Conservation (phyloP, 2,329 filamentous ascomycete genomes). For the Fusarium sp. region DNA sequence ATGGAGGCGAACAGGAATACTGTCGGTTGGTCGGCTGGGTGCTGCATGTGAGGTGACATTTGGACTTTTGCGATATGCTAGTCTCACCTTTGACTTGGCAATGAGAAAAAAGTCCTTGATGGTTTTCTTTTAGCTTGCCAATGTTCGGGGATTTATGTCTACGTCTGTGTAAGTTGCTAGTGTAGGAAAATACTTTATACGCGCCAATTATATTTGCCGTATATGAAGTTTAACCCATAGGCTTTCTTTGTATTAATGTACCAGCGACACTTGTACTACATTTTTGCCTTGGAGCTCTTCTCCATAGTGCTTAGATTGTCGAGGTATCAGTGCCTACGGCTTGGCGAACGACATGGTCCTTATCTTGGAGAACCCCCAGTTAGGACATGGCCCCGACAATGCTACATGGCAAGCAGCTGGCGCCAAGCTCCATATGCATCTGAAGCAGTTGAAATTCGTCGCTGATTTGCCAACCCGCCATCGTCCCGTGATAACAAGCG, state of each 20-base stretch:
- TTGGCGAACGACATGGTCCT: conserved; percentile 18
- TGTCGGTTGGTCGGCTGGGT: conserved; percentile 8
- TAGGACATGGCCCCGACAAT: conserved; percentile 32
- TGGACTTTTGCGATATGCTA: conserved; percentile 24
- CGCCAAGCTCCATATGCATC: conserved; percentile 26
- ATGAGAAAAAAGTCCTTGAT: conserved; percentile 11
- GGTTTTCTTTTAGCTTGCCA: conserved; percentile 10
- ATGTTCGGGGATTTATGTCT: conserved; percentile 18
- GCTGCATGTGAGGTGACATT: neutral
- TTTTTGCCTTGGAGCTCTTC: neutral
- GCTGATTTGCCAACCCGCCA: conserved; percentile 23
- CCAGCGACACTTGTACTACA: neutral
- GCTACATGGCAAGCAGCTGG: conserved; percentile 5
- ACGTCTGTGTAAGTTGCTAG: conserved; percentile 2
- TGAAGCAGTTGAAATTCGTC: conserved; percentile 1
- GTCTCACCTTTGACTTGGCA: conserved; percentile 20
- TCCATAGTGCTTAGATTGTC: neutral
- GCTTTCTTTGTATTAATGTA: neutral
- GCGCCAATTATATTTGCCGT: neutral
- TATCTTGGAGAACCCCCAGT: conserved; percentile 30
- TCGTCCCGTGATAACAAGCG: conserved; percentile 36
- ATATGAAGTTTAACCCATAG: neutral
- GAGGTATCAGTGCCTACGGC: conserved; percentile 9
- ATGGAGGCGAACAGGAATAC: conserved; percentile 11
- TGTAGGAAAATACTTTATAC: neutral